Base-by-base conservation (phyloP, 139 green algal genomes). In the Raphidocelis subcapitata region DNA sequence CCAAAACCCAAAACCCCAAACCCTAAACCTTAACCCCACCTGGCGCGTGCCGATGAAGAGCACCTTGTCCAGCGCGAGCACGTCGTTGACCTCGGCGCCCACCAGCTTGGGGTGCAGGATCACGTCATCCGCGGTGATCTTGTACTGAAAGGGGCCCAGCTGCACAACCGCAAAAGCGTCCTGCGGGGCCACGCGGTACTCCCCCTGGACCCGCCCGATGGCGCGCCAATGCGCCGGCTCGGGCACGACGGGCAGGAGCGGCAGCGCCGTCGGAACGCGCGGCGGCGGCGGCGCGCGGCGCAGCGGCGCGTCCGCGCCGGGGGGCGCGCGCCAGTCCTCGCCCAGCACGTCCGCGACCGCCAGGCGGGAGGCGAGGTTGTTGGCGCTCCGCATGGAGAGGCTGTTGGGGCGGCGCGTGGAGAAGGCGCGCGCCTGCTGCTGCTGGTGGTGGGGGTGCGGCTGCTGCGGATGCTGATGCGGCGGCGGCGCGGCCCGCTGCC, bases 71-170 rank as follows among this genome's bases (percentile, higher is more conserved):
- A 88, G 57, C 28, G 65, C 52, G 2, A 86, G 23, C 3, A 86
- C 76, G 60, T 86, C 77, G 52, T 88, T 85, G 16, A 85, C 75
- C 3, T 73, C 70, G 0, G 76, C 72, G 23, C 63, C 65, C 5
- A 37, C 57, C 23, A 84, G 70, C 70, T 82, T 75, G 74, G 76
- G 73, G 33, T 82, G 70, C 52, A 82, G 84, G 29, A 89, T 69
- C 26, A 89, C 71, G 52, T 85, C 79, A 52, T 81, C 80, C 26
- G 67, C 62, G 4, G 81, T 84, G 20, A 86, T 78, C 62, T 85
- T 85, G 74, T 70, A 89, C 78, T 85, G 81, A 26, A 31, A 75
- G 60, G 71, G 69, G 3, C 69, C 67, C 16, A 82, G 44, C 62
- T 82, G 28, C 15, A 89, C 67, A 15, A 85, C 75, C 5, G 67